Percentiles rank a stretch among this genome's conserved stretches.
These are phyloP conservation scores for Sporothrix curviconia DNA, from an alignment of 2,329 filamentous ascomycete species.

Conservation along the genomic window DNA sequence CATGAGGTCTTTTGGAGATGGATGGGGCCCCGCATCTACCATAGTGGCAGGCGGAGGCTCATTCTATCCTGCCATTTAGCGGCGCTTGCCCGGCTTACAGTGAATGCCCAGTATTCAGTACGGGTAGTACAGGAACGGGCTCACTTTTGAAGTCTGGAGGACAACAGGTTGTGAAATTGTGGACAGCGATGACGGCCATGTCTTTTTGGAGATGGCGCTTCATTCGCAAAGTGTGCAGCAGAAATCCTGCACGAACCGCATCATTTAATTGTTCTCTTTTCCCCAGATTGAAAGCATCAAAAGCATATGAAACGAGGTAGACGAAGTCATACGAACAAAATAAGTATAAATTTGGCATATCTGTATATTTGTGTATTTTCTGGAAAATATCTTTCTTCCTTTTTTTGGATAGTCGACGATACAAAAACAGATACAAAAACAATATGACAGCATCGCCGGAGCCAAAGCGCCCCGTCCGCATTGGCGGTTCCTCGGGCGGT, in stretches of 20 bases:
- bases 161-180: too few species aligned
- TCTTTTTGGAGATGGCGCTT: too few species aligned
- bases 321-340: neutral
- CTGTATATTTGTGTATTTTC: neutral
- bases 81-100: neutral
- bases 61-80: neutral
- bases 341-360: too few species aligned
- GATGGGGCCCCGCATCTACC: neutral
- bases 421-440: neutral
- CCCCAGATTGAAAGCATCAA: neutral
- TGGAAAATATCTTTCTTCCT: neutral
- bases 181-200: neutral
- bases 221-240: too few species aligned
- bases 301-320: neutral
- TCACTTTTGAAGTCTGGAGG: too few species aligned
- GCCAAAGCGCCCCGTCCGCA: conserved; percentile 22
- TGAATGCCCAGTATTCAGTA: neutral
- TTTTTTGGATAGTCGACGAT: neutral
- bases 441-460: neutral
- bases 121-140: too few species aligned
- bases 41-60: neutral
- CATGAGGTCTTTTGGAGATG: conserved; percentile 4
- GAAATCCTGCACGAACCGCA: too few species aligned
- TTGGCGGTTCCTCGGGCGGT: conserved; percentile 27
- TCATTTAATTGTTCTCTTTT: neutral